Base-by-base conservation (phyloP, 352 stramenopile genomes). In the Phytophthora foliorum region DNA sequence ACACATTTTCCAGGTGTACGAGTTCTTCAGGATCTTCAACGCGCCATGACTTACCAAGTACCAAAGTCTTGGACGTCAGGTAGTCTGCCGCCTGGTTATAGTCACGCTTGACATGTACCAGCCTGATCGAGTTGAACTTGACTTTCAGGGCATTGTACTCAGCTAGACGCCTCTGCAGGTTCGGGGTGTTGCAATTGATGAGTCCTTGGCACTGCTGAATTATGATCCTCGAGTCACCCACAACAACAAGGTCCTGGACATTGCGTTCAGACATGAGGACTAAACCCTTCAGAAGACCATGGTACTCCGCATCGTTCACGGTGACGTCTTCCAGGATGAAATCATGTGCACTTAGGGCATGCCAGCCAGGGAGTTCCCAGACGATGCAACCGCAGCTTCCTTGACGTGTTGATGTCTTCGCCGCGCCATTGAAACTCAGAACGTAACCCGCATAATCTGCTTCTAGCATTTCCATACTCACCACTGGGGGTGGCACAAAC, bases 381-480 rank as follows among this genome's bases (percentile, higher is more conserved):
- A 38, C 10, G 32, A 38, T 6, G 11, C 32, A 38, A 6, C 25
- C 25, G n/a, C n/a, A n/a, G n/a, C n/a, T n/a, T n/a, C n/a, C n/a
- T n/a, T n/a, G n/a, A n/a, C n/a, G n/a, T n/a, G n/a, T n/a, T n/a
- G n/a, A n/a, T n/a, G n/a, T n/a, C n/a, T n/a, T n/a, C n/a, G n/a
- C n/a, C n/a, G n/a, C n/a, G n/a, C n/a, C n/a, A n/a, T n/a, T n/a
- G n/a, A n/a, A n/a, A n/a, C n/a, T n/a, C n/a, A n/a, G n/a, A 29
- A 29, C 25, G 6, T 29, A 29, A 29, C 25, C 25, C 6, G 25
- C 6, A 29, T 29, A 29, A 29, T 6, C 25, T 6, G 45, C 22
- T 22, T 38, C 32, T 6, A 61, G 7, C 59, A 62, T 68, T 17
- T 62, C 58, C 0, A 54, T 17, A 21, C 34, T 57, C 21, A 64